Base-by-base conservation (phyloP, 2,329 filamentous ascomycete species). In the Diplocarpon rosae region DNA sequence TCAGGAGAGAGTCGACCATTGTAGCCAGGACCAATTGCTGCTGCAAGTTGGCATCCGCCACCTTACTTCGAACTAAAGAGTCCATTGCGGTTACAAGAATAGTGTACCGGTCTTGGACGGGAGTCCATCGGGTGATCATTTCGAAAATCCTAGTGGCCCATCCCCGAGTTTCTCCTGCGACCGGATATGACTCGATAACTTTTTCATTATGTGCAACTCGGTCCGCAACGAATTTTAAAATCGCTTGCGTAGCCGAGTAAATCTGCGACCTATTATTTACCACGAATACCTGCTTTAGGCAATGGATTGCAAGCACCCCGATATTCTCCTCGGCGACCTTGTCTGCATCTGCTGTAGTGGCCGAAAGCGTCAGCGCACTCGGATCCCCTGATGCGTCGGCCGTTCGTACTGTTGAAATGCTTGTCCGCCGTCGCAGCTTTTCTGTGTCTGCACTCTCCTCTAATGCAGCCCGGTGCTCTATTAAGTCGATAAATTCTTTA, bases 41-140 rank as follows among this genome's bases (percentile, higher is more conserved):
- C 36, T 78, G 72, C 29, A 95, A 64, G 34, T 79, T 78, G 9
- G 82, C 78, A 57, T 89, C 84, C 5, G 72, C 73, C 30, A 89
- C 71, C 0, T 80, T 77, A 36, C 76, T 78, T 45, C 75, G 73
- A 3, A 85, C 69, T 40, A 96, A 67, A 3, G 75, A 76, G 55
- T 95, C 89, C 66, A 93, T 79, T 2, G 83, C 74, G 1, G 85
- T 83, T 37, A 95, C 75, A 37, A 95, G 71, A 45, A 96, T 92
- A 32, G 90, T 78, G 66, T 94, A 96, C 43, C 92, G 83, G 59
- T 95, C 87, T 62, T 96, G 90, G 1, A 96, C 89, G 0, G 92
- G 88, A 0, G 88, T 83, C 88, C 89, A 96, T 47, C 79, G 77
- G 13, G 87, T 80, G 42, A 90, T 74, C 50, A 89, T 74, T 56